phyloP scores from a whole-genome alignment of 345 rosid genomes.

The Aquilaria yunnanensis region DNA sequence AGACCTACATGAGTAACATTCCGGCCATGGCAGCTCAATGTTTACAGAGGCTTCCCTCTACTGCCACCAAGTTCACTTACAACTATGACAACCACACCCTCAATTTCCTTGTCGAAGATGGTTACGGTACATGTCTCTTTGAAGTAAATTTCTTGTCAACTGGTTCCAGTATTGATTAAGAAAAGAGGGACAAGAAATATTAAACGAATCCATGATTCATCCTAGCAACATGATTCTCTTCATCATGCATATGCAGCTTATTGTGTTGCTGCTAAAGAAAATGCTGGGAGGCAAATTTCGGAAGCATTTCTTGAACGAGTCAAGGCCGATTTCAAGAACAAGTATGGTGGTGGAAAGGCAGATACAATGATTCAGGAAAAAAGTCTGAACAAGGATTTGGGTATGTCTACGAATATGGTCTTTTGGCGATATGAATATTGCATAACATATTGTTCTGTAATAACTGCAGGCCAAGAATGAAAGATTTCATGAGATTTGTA shows the following conservation, averaged over 20 bases:
- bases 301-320: constrained; percentile 87
- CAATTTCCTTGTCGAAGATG: constrained; percentile 92
- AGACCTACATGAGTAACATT: constrained; percentile 85
- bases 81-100: constrained; percentile 96
- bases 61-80: constrained; percentile 93
- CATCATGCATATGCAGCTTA: constrained; percentile 47
- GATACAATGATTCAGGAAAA: constrained; percentile 66
- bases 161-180: no score
- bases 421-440: no score
- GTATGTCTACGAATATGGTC: constrained; percentile 22
- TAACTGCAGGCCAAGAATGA: constrained; percentile 70
- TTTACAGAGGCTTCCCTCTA: constrained; percentile 75
- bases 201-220: no score
- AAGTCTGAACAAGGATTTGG: constrained; percentile 96
- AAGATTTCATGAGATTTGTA: constrained; percentile 92
- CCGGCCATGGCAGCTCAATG: constrained; percentile 98
- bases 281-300: constrained; percentile 88
- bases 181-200: no score
- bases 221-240: neutral
- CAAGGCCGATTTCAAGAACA: constrained; percentile 84
- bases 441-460: no score
- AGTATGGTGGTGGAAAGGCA: constrained; percentile 94
- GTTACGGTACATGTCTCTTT: constrained; percentile 49
- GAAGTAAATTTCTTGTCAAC: no score
- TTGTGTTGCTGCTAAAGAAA: constrained; percentile 92